Conservation (phyloP, 2,329 filamentous ascomycete species). For the Salinomyces thailandicus region DNA sequence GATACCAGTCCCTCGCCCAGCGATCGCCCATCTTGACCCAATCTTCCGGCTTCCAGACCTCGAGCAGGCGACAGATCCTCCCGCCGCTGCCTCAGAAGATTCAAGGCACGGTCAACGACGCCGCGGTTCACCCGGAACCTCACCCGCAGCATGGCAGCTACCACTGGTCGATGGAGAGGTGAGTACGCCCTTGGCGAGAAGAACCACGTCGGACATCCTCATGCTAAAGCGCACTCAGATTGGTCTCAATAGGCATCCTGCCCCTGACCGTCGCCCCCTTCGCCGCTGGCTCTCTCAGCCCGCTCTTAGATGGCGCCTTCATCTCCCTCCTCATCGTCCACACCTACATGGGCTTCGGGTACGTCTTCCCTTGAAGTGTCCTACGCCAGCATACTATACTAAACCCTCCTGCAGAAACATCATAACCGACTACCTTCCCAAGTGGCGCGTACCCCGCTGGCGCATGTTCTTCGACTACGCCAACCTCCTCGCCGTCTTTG, state of each 20-base stretch:
- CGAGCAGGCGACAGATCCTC: conserved; percentile 62
- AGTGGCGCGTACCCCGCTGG: conserved; percentile 54
- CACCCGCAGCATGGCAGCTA: conserved; percentile 82
- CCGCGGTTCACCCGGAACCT: conserved; percentile 61
- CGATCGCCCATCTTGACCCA: conserved; percentile 32
- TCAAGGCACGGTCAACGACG: conserved; percentile 63
- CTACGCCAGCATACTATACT: neutral
- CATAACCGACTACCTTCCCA: conserved; percentile 86
- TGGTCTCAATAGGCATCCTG: conserved; percentile 69
- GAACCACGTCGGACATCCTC: neutral
- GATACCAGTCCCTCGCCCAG: conserved; percentile 21
- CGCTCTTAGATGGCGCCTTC: conserved; percentile 73
- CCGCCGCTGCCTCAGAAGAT: conserved; percentile 61
- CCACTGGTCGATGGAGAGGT: conserved; percentile 94
- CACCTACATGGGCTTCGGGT: conserved; percentile 92
- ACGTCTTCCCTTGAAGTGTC: conserved; percentile 22
- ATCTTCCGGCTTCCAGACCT: conserved; percentile 74
- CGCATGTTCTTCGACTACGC: conserved; percentile 63
- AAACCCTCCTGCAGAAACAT: conserved; percentile 41
- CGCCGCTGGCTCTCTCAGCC: conserved; percentile 83
- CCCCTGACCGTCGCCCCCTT: conserved; percentile 87
- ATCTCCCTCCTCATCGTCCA: conserved; percentile 77
- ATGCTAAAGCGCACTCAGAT: conserved; percentile 34
- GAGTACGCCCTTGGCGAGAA: conserved; percentile 6
- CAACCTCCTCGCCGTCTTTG: conserved; percentile 65